Percentiles rank a stretch among this genome's conserved stretches.
Conservation (phyloP, 2,329 filamentous ascomycete genomes). For the Penicillium sp. region DNA sequence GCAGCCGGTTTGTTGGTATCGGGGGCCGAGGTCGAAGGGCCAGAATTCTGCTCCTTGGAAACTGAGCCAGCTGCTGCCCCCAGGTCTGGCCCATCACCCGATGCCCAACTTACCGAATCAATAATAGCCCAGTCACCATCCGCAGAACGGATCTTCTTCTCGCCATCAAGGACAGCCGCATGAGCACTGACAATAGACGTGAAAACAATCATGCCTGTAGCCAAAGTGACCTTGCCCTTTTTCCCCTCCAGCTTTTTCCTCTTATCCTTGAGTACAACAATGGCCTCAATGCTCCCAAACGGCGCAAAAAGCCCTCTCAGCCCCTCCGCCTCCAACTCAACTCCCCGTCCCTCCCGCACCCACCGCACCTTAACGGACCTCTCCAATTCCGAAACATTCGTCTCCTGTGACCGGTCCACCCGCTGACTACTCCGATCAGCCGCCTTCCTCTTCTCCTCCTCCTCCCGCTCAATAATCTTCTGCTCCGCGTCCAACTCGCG, state of each 20-base stretch:
- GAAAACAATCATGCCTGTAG: constrained; percentile 58
- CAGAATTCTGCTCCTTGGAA: constrained; percentile 22
- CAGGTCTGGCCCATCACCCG: constrained; percentile 53
- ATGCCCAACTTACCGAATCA: constrained; percentile 57
- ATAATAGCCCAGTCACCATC: constrained; percentile 47
- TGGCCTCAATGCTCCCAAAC: constrained; percentile 59
- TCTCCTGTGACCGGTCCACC: constrained; percentile 37
- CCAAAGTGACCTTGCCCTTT: constrained; percentile 53
- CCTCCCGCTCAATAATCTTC: constrained; percentile 37
- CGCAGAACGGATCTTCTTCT: constrained; percentile 31
- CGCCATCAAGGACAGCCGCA: constrained; percentile 54
- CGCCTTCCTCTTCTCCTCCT: constrained; percentile 45
- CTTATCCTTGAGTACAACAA: constrained; percentile 58
- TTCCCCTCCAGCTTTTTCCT: constrained; percentile 51
- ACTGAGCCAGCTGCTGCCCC: constrained; percentile 9
- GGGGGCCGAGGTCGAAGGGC: not conserved
- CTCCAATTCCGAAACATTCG: constrained; percentile 54
- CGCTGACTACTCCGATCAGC: constrained; percentile 31
- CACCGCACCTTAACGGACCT: constrained; percentile 61
- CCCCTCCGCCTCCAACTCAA: constrained; percentile 49
- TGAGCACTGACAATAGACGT: constrained; percentile 59
- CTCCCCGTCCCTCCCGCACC: constrained; percentile 48
- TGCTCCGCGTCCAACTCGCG: constrained; percentile 46
- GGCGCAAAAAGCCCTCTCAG: constrained; percentile 50
- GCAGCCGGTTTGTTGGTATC: constrained; percentile 12